These are phyloP conservation scores for Syzygium jambos DNA, from an alignment of 345 rosid genomes.

Conservation along the genomic window DNA sequence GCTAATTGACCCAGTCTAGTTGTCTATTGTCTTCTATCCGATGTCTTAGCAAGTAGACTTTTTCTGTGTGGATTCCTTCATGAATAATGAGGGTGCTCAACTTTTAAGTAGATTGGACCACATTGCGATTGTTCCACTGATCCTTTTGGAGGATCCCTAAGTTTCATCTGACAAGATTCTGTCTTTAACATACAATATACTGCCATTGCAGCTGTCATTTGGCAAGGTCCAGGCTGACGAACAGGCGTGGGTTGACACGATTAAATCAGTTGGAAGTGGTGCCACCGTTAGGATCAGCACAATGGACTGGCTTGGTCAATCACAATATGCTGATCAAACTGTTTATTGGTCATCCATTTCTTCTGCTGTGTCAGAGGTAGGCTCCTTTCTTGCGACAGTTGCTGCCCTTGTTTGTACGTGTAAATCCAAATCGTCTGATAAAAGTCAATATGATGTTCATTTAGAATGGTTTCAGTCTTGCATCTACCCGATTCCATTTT, in stretches of 20 bases:
- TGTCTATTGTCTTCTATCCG: neutral
- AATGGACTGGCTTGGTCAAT: slow-evolving; percentile 95
- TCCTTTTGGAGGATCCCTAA: neutral
- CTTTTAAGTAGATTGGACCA: neutral
- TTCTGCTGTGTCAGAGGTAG: slow-evolving; percentile 71
- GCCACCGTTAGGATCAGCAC: slow-evolving; percentile 63
- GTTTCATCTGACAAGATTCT: neutral
- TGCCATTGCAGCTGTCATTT: slow-evolving; percentile 49
- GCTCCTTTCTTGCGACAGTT: neutral
- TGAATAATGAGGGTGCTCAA: neutral
- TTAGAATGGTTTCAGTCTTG: neutral
- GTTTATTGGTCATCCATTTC: slow-evolving; percentile 79
- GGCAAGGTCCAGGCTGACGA: slow-evolving; percentile 69
- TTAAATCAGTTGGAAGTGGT: slow-evolving; percentile 52
- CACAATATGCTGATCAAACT: slow-evolving; percentile 39
- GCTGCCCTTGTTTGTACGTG: neutral
- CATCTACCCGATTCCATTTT: neutral
- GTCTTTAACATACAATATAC: neutral
- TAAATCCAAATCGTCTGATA: neutral
- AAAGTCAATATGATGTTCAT: neutral
- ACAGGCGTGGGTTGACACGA: slow-evolving; percentile 83
- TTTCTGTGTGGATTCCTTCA: neutral
- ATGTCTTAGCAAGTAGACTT: neutral
- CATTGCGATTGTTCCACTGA: neutral
- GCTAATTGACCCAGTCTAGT: neutral